These are phyloP conservation scores for Globisporangium yorkense DNA, from an alignment of 352 stramenopile species.

Conservation along the genomic window DNA sequence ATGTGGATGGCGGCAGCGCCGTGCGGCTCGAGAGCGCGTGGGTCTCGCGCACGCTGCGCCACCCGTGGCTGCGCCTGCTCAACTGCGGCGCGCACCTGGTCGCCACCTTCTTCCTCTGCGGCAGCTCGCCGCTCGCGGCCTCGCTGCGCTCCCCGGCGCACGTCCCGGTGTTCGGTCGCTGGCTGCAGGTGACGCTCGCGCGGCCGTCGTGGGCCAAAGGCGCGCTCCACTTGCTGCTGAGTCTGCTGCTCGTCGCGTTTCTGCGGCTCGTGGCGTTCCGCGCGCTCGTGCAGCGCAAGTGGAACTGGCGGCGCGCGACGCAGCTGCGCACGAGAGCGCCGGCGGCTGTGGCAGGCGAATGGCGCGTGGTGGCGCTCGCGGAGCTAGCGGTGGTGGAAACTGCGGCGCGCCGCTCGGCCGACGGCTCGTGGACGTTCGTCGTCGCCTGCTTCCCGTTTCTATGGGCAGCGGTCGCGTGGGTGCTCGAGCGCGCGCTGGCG, in stretches of 20 bases:
- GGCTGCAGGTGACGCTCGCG: conserved; percentile 17
- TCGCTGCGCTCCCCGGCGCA: conserved; percentile 19
- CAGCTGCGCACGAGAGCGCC: background rate
- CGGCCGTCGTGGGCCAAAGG: conserved; percentile 22
- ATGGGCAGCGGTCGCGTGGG: conserved; percentile 21
- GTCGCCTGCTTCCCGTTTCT: conserved; percentile 24
- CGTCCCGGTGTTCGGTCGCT: conserved; percentile 38
- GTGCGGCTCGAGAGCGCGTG: conserved; percentile 34
- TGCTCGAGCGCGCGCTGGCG: conserved; percentile 8
- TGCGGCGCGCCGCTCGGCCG: too few relatives aligned
- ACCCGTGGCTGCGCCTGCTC: conserved; percentile 29
- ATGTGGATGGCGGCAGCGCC: background rate
- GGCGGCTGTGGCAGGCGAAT: background rate
- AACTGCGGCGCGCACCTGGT: conserved; percentile 26
- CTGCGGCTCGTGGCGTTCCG: conserved; percentile 39
- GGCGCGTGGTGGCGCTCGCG: conserved; percentile 14
- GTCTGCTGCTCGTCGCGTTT: conserved; percentile 16
- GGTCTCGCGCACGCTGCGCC: conserved; percentile 33
- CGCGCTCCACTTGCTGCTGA: conserved; percentile 23
- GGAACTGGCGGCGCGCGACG: conserved; percentile 34
- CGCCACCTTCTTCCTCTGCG: conserved; percentile 29
- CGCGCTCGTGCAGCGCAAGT: conserved; percentile 27
- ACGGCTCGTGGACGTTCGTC: conserved; percentile 54
- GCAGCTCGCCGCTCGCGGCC: conserved; percentile 34
- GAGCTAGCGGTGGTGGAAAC: conserved; percentile 21